Evolutionary conservation across 2,329 filamentous ascomycete genomes (phyloP).

Genomic region (Phialocephala sp.): DNA sequence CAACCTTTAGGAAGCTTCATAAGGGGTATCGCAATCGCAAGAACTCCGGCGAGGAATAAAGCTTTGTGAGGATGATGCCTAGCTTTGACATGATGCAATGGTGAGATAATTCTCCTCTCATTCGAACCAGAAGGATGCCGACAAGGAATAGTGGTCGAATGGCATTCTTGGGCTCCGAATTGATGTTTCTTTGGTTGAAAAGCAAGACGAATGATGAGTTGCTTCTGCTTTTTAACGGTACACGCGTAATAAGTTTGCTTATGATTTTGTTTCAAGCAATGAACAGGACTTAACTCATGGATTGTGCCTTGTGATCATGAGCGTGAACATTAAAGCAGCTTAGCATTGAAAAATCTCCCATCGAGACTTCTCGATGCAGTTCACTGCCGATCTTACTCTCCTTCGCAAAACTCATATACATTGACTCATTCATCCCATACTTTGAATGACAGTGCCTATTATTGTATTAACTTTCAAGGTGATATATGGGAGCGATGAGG

Average conservation of each 20-base stretch:
- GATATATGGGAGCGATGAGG: not conserved
- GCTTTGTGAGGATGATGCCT: not conserved
- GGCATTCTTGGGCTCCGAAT: too few species aligned
- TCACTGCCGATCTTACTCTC: not conserved
- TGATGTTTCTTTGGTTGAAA: not conserved
- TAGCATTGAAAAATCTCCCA: not conserved
- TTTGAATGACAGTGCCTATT: not conserved
- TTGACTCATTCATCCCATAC: not conserved
- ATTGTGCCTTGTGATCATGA: not conserved
- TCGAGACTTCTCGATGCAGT: not conserved
- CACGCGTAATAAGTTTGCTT: not conserved
- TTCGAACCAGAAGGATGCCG: not conserved
- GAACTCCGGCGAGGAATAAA: not conserved
- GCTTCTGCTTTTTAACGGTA: not conserved
- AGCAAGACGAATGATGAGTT: not conserved
- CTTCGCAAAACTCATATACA: not conserved
- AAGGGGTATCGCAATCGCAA: not conserved
- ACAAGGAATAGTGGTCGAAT: not conserved
- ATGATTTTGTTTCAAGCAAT: not conserved
- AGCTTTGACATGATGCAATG: not conserved
- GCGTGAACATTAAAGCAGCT: not conserved
- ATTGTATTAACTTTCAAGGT: not conserved
- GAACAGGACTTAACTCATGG: not conserved
- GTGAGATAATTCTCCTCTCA: not conserved
- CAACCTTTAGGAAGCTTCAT: slow-evolving; percentile 13